phyloP scores from a whole-genome alignment of 1,284 basidiomycete genomes.

The Boletus subluridellus region DNA sequence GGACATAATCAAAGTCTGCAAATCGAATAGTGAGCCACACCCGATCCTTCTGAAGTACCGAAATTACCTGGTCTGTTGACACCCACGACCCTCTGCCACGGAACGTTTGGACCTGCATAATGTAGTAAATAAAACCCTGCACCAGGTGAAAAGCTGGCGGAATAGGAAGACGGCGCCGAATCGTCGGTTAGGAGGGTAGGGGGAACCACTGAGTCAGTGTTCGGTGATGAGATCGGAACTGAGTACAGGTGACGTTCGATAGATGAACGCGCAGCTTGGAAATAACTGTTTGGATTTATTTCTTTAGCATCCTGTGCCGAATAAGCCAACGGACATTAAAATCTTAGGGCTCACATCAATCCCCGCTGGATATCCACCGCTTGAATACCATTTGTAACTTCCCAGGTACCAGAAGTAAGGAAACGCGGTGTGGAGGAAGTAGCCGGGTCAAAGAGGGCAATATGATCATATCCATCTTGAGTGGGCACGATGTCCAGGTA shows the following conservation, averaged over 20 bases:
- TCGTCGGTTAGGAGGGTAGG: conserved; percentile 68
- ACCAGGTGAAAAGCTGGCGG: conserved; percentile 73
- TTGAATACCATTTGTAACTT: conserved; percentile 74
- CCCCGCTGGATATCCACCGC: conserved; percentile 68
- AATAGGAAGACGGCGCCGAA: conserved; percentile 59
- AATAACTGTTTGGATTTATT: conserved; percentile 60
- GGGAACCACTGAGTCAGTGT: conserved; percentile 28
- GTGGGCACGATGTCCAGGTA: conserved; percentile 88
- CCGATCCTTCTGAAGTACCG: neutral
- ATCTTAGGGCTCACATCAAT: conserved; percentile 57
- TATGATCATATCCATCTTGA: conserved; percentile 78
- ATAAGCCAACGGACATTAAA: conserved; percentile 27
- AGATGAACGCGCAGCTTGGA: conserved; percentile 81
- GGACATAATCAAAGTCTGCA: conserved; percentile 56
- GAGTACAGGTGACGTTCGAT: conserved; percentile 84
- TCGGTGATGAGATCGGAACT: conserved; percentile 54
- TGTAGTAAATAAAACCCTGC: conserved; percentile 82
- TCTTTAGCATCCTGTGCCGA: conserved; percentile 16
- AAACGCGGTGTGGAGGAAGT: conserved; percentile 68
- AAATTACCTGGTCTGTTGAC: conserved; percentile 56
- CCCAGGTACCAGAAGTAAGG: conserved; percentile 86
- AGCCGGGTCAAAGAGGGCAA: conserved; percentile 83
- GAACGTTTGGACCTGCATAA: conserved; percentile 80
- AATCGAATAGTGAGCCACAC: conserved; percentile 9
- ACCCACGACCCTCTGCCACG: conserved; percentile 81